A percentile compares a stretch with the other conserved stretches of the same genome.
phyloP scores from a whole-genome alignment of 1,139 yeast genomes.

The Lodderomyces metapsilosis region DNA sequence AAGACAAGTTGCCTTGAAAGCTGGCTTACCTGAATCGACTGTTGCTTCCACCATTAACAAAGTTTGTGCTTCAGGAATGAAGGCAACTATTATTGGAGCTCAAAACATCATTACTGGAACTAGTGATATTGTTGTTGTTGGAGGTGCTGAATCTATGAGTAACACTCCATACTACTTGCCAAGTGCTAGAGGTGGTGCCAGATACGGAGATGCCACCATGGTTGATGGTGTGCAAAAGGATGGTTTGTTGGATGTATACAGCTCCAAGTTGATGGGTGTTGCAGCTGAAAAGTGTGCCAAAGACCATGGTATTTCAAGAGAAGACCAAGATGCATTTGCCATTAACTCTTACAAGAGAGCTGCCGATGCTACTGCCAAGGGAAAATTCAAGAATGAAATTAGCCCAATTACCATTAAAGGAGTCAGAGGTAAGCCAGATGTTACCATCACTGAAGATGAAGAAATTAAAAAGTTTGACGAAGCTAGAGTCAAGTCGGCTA shows the following conservation, averaged over 20 bases:
- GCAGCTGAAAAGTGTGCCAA: conserved; percentile 95
- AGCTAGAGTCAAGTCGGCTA: conserved; percentile 70
- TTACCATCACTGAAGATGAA: conserved; percentile 67
- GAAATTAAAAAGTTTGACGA: conserved; percentile 74
- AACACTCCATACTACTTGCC: conserved; percentile 94
- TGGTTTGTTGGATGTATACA: conserved; percentile 90
- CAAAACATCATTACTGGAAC: conserved; percentile 86
- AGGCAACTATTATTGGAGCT: conserved; percentile 85
- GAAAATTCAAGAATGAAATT: conserved; percentile 79
- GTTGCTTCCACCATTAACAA: conserved; percentile 91
- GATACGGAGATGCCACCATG: conserved; percentile 76
- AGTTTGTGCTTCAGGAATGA: conserved; percentile 97
- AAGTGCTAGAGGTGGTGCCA: conserved; percentile 79
- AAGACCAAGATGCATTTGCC: conserved; percentile 72
- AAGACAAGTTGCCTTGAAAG: conserved; percentile 90
- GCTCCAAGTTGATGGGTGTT: conserved; percentile 86
- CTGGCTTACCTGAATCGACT: conserved; percentile 76
- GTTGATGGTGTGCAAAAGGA: conserved; percentile 90
- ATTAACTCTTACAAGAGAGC: conserved; percentile 73
- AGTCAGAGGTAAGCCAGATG: conserved; percentile 88
- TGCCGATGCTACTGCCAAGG: conserved; percentile 70
- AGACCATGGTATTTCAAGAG: conserved; percentile 63
- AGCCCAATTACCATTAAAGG: conserved; percentile 88
- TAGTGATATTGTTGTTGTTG: conserved; percentile 92
- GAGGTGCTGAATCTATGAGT: conserved; percentile 98